Conservation (phyloP, 495 filamentous ascomycete genomes). For the Trichoderma reesei region DNA sequence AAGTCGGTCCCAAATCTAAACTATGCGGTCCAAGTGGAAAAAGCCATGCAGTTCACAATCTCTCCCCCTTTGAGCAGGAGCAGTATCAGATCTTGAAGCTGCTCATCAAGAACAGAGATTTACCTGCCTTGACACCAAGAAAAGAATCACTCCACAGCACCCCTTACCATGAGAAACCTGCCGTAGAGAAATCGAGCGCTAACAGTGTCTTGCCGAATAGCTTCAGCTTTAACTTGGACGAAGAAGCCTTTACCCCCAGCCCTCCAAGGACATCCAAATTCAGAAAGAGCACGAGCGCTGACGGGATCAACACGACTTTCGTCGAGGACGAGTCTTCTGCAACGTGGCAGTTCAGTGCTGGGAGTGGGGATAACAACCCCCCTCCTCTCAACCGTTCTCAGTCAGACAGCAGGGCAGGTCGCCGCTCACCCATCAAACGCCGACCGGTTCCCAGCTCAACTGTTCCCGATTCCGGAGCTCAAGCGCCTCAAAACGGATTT, state of each 20-base stretch:
- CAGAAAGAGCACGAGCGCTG: conserved; percentile 48
- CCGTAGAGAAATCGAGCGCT: conserved; percentile 18
- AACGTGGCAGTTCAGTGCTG: conserved; percentile 36
- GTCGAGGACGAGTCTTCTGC: conserved; percentile 27
- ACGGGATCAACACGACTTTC: conserved; percentile 65
- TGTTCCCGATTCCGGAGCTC: background rate
- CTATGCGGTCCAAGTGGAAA: conserved; percentile 10
- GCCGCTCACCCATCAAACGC: conserved; percentile 22
- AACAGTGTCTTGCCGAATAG: conserved; percentile 29
- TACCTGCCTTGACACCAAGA: background rate
- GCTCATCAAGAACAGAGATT: conserved; percentile 13
- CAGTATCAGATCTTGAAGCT: conserved; percentile 20
- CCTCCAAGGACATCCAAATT: conserved; percentile 25
- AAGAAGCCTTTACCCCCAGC: conserved; percentile 27
- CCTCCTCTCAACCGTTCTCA: conserved; percentile 19
- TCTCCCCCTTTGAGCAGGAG: conserved; percentile 20
- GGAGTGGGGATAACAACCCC: conserved; percentile 21
- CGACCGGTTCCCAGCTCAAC: conserved; percentile 3
- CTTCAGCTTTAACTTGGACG: conserved; percentile 36
- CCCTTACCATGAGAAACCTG: background rate
- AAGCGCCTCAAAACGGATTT: conserved; percentile 35
- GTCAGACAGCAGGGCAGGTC: conserved; percentile 25
- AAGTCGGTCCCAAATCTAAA: background rate
- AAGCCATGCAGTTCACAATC: background rate
- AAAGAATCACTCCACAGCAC: background rate